Base-by-base conservation (phyloP, 2,329 filamentous ascomycete species). In the Nakataea oryzae region DNA sequence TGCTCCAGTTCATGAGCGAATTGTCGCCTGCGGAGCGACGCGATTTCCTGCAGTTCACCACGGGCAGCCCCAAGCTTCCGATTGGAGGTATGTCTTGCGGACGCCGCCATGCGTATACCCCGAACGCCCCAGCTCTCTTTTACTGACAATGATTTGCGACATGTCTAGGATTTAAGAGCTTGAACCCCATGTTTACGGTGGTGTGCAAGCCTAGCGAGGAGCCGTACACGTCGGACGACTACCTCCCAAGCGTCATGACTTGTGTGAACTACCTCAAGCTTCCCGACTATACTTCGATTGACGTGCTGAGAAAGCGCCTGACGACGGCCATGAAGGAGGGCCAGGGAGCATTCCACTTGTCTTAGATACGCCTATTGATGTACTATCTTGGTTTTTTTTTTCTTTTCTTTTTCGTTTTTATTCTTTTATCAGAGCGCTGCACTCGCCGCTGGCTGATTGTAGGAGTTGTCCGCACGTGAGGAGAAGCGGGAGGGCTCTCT, bases 191-290 rank as follows among this genome's bases (percentile, higher is more conserved):
- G 88, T 97, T 99, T 73, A 99, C 95, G 3, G 95, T 99, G 65
- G 95, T 99, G 56, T 97, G 95, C 82, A 97, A 97, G 75, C 93
- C 93, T n/a, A 96, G 91, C 74, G 95, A 99, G 72, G 86, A 91
- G 21, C 95, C 95, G 1, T 95, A 93, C 74, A 89, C 88, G 3
- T 93, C 93, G 5, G 95, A 99, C 71, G 95, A 99, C 77, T 99
- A 97, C 70, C 83, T 99, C n/a, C 95, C 96, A 14, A 97, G 93
- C 73, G 96, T 99, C 73, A 99, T 99, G 96, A 99, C 96, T 13
- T 99, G 96, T 74, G 95, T 96, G 75, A 99, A 99, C 75, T 99
- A 99, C 73, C 85, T 99, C 70, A 99, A 99, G 77, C 83, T 99
- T 71, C 95, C 95, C 26, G 91, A 99, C 75, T 99, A 99, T 76